A percentile compares a stretch with the other conserved stretches of the same genome.
phyloP scores from a whole-genome alignment of 306 rosid genomes.

The Cucumis hystrix region DNA sequence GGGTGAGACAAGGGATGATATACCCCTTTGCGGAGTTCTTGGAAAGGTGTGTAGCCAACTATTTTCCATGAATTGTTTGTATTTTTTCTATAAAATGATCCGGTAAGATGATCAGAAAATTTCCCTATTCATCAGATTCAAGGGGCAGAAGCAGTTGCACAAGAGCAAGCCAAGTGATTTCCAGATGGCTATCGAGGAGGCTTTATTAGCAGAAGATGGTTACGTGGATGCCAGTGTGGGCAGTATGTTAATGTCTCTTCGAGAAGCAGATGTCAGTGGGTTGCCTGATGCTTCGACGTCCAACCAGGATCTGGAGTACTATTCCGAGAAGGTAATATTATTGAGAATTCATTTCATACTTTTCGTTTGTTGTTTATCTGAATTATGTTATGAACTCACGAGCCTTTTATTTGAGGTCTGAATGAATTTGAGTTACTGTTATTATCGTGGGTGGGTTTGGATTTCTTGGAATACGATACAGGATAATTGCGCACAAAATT shows the following conservation, averaged over 20 bases:
- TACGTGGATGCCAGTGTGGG: slow-evolving; percentile 30
- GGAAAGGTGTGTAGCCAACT: slow-evolving; percentile 48
- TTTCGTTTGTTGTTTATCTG: not conserved
- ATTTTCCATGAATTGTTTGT: not conserved
- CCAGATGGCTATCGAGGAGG: slow-evolving; percentile 89
- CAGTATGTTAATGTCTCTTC: slow-evolving; percentile 20
- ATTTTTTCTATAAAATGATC: not conserved
- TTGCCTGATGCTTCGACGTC: slow-evolving; percentile 28
- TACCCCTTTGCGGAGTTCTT: slow-evolving; percentile 63
- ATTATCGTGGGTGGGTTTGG: not conserved
- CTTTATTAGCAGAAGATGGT: slow-evolving; percentile 70
- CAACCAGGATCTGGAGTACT: slow-evolving; percentile 32
- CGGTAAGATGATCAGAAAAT: not conserved
- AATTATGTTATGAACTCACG: not conserved
- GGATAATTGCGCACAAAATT: not conserved
- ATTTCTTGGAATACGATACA: not conserved
- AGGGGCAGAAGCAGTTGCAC: slow-evolving; percentile 80
- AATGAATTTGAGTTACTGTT: not conserved
- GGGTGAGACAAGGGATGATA: slow-evolving; percentile 95
- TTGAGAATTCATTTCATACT: not conserved
- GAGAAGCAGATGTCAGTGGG: slow-evolving; percentile 21
- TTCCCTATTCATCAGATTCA: slow-evolving; percentile 42
- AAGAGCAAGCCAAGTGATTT: slow-evolving; percentile 83
- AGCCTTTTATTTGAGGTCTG: not conserved
- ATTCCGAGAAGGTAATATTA: slow-evolving; percentile 16